A percentile compares a stretch with the other conserved stretches of the same genome.
phyloP scores from a whole-genome alignment of 768 basidiomycete genomes.

The Pholiota molesta region DNA sequence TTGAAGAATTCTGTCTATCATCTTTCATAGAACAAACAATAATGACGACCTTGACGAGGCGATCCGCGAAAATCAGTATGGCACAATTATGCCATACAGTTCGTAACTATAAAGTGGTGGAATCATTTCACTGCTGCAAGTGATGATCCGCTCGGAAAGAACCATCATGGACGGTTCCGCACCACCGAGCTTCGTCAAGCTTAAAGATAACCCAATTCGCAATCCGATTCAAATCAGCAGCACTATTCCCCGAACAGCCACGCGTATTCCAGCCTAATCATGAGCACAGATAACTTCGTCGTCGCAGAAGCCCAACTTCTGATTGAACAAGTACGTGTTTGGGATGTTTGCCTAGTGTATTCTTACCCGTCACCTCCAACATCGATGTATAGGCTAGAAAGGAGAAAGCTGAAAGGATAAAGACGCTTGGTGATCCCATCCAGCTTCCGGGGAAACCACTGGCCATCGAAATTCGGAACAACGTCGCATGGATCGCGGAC shows the following conservation, averaged over 20 bases:
- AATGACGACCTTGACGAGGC: no score
- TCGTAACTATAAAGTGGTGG: no score
- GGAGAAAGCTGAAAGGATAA: constrained; percentile 71
- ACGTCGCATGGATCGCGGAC: constrained; percentile 86
- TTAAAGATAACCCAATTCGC: not conserved
- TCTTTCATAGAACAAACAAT: no score
- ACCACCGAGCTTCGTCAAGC: not conserved
- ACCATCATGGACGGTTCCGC: not conserved
- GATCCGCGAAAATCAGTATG: no score
- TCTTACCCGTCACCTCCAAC: not conserved
- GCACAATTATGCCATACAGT: no score
- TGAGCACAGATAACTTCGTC: constrained; percentile 56
- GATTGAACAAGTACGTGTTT: constrained; percentile 52
- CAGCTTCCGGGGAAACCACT: constrained; percentile 76
- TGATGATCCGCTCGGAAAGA: not conserved
- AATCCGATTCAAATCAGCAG: not conserved
- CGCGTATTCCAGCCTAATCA: constrained; percentile 2
- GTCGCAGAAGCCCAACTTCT: constrained; percentile 73
- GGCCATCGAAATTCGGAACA: constrained; percentile 63
- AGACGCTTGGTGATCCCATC: constrained; percentile 78
- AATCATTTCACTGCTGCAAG: no score
- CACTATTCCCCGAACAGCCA: not conserved
- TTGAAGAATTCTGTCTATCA: no score
- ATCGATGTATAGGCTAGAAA: constrained; percentile 56
- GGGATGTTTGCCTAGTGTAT: not conserved